phyloP scores from a whole-genome alignment of 1,139 yeast genomes.

The Tardiomyces depauwii region DNA sequence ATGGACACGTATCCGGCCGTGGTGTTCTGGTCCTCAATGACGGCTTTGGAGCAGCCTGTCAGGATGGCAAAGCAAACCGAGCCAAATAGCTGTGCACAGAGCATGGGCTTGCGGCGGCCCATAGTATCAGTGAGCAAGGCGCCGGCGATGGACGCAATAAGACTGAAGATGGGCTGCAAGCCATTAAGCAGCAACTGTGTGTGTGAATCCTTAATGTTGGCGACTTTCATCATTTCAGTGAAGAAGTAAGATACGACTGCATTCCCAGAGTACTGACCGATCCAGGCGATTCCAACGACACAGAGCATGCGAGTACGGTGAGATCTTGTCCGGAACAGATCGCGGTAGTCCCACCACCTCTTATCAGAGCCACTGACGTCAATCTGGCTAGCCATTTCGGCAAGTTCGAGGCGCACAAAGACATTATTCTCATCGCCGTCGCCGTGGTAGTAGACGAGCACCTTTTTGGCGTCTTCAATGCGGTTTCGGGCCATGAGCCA shows the following conservation, averaged over 20 bases:
- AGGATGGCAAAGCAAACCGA: slow-evolving; percentile 11
- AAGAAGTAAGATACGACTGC: neutral
- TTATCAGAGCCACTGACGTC: no score
- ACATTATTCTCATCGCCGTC: no score
- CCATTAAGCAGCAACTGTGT: slow-evolving; percentile 8
- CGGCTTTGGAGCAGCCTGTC: slow-evolving; percentile 8
- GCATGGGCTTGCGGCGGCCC: slow-evolving; percentile 12
- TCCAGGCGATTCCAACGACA: slow-evolving; percentile 23
- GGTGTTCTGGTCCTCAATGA: slow-evolving; percentile 1
- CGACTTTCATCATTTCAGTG: slow-evolving; percentile 3
- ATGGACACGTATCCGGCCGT: slow-evolving; percentile 8
- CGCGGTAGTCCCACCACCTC: slow-evolving; percentile 13
- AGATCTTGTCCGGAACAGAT: slow-evolving; percentile 22
- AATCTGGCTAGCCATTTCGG: no score
- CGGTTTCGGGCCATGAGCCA: no score
- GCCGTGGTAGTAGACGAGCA: no score
- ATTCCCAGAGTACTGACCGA: slow-evolving; percentile 30
- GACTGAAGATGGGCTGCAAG: slow-evolving; percentile 5
- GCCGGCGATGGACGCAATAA: slow-evolving; percentile 8
- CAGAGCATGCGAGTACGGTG: slow-evolving; percentile 30
- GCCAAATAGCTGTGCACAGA: slow-evolving; percentile 5
- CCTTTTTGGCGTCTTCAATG: no score
- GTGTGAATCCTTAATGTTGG: slow-evolving; percentile 5
- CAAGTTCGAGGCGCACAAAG: no score
- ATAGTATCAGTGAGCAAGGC: slow-evolving; percentile 8